These are phyloP conservation scores for Phaeophleospora eucalypticola DNA, from an alignment of 2,329 filamentous ascomycete species.

Conservation along the genomic window DNA sequence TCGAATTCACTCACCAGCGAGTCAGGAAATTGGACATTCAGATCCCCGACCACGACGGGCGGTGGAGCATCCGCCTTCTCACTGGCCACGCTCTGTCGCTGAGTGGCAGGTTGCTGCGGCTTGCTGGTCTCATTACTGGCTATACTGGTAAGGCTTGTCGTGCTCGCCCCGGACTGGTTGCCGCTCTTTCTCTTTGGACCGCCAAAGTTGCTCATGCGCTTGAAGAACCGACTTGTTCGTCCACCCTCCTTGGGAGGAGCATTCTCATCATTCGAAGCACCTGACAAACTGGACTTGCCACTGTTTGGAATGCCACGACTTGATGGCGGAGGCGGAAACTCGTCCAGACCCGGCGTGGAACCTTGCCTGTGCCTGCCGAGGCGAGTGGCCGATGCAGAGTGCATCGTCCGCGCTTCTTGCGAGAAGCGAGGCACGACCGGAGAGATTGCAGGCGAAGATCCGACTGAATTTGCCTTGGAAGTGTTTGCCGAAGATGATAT, in stretches of 20 bases:
- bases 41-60: constrained; percentile 72
- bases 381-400: constrained; percentile 11
- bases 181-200: constrained; percentile 48
- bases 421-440: constrained; percentile 17
- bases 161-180: constrained; percentile 20
- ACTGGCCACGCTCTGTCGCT: constrained; percentile 16
- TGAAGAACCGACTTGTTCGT: constrained; percentile 60
- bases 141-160: constrained; percentile 13
- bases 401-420: constrained; percentile 19
- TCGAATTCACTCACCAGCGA: constrained; percentile 56
- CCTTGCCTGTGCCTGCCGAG: constrained; percentile 11
- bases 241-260: constrained; percentile 39
- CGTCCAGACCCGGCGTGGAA: constrained; percentile 11
- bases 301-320: constrained; percentile 4
- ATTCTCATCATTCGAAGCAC: constrained; percentile 43
- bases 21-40: constrained; percentile 96
- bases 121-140: constrained; percentile 5
- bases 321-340: constrained; percentile 21
- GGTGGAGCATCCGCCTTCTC: constrained; percentile 42
- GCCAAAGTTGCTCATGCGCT: constrained; percentile 51
- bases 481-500: constrained; percentile 2
- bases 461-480: not conserved
- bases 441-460: constrained; percentile 15
- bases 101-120: constrained; percentile 1
- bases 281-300: constrained; percentile 21